Conservation (phyloP, 2,329 filamentous ascomycete genomes). For the Arthrobotrys conoides region DNA sequence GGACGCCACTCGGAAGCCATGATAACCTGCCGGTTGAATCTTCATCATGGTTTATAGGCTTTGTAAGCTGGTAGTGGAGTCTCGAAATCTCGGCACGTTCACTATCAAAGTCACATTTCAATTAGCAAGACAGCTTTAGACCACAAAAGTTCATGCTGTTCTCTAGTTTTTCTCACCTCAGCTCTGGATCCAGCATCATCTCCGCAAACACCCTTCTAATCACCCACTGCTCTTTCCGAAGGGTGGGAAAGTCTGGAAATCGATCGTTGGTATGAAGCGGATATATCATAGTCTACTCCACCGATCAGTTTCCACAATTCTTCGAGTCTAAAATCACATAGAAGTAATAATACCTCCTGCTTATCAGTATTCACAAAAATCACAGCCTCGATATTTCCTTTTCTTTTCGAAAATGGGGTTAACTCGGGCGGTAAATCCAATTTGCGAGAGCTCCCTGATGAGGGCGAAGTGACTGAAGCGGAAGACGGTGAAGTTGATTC, state of each 20-base stretch:
- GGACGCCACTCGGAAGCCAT: background rate
- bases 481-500: too few relatives aligned
- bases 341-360: slow-evolving; percentile 15
- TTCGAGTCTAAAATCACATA: too few relatives aligned
- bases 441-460: background rate
- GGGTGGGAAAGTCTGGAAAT: background rate
- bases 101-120: background rate
- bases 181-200: slow-evolving; percentile 21
- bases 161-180: background rate
- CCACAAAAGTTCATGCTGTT: background rate
- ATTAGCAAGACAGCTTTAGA: background rate
- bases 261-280: background rate
- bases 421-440: background rate
- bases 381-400: slow-evolving; percentile 17
- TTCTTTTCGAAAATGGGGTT: background rate
- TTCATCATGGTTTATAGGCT: background rate
- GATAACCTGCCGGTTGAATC: background rate
- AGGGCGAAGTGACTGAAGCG: background rate
- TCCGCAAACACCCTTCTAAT: slow-evolving; percentile 41
- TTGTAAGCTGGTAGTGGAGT: background rate
- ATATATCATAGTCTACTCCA: slow-evolving; percentile 7
- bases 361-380: slow-evolving; percentile 51
- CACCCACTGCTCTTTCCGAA: slow-evolving; percentile 34
- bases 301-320: background rate
- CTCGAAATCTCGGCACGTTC: background rate